phyloP scores from a whole-genome alignment of 78 protist species.

The Anaeramoeba ignava region DNA sequence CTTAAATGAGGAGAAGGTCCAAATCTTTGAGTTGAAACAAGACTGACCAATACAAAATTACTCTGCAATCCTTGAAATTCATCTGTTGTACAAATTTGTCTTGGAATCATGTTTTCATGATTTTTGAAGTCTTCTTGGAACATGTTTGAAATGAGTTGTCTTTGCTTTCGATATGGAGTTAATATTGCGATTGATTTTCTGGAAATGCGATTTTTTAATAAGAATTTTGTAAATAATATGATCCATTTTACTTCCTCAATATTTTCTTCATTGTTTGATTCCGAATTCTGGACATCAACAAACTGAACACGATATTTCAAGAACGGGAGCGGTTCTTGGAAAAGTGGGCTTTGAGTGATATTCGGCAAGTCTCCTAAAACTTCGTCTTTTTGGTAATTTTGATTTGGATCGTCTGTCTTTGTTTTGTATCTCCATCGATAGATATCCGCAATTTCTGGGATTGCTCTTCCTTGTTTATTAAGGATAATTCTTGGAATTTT shows the following conservation, averaged over 20 bases:
- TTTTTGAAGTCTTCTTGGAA: neutral
- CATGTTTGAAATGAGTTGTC: neutral
- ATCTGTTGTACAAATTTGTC: neutral
- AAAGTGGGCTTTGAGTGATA: too few relatives aligned
- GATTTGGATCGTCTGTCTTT: neutral
- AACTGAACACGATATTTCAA: neutral
- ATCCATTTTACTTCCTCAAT: neutral
- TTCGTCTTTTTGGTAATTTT: neutral
- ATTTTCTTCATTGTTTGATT: neutral
- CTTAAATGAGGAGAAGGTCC: neutral
- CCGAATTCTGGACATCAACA: neutral
- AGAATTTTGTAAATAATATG: neutral
- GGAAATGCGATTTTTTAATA: neutral
- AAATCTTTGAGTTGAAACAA: neutral
- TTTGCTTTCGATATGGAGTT: neutral
- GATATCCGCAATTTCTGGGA: neutral
- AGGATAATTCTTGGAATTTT: neutral
- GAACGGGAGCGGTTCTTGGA: too few relatives aligned
- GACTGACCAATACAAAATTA: neutral
- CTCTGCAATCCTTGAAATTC: neutral
- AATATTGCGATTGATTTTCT: neutral
- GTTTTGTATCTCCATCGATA: neutral
- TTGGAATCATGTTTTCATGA: neutral
- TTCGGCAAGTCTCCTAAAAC: too few relatives aligned
- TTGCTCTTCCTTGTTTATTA: neutral